Evolutionary conservation across 345 rosid genomes (phyloP), one percentile per base, ranked within the genome.

Genomic region (Angophora floribunda): DNA sequence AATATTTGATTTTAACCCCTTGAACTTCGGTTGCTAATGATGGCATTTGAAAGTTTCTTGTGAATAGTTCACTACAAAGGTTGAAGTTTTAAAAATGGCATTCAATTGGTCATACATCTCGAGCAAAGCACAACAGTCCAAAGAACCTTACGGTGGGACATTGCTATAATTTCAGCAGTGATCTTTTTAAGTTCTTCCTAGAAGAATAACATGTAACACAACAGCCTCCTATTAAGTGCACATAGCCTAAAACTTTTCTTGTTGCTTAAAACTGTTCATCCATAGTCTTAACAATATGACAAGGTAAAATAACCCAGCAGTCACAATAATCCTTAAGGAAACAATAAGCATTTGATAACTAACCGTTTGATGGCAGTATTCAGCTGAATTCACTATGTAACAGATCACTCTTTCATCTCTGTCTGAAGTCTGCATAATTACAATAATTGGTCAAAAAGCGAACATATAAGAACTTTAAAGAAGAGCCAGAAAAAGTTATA

Each of bases 331-430:
- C 17, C 4, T 52, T 45, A 44, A 61, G 80, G 89, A 88, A 87
- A 55, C 59, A 85, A 51, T 21, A 78, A 24, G 30, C 2, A 65
- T 51, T 52, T 88, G 87, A 79, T 84, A 75, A 91, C 97, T 93
- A 50, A 97, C 99, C 93, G 99, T 98, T 92, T 94, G 94, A 85
- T 95, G 95, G 93, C 99, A 97, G 91, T 98, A 98, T 90, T 98
- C 99, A 67, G 99, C 97, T 61, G 99, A 97, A 91, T 98, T 97
- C 88, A 98, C 98, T 88, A 96, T 98, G 91, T 96, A 95, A 87
- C 99, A 97, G 85, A 98, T 97, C 93, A 98, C 97, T 89, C 92
- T 94, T 89, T 97, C 99, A 89, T 98, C 99, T 92, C 93, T 95
- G 89, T 97, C 99, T 53, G 99, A 95, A 85, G 94, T 97, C 99